Percentiles rank a stretch among this genome's conserved stretches.
Evolutionary conservation across 2,329 filamentous ascomycete species (phyloP).

Genomic region (Aureobasidium namibiae): DNA sequence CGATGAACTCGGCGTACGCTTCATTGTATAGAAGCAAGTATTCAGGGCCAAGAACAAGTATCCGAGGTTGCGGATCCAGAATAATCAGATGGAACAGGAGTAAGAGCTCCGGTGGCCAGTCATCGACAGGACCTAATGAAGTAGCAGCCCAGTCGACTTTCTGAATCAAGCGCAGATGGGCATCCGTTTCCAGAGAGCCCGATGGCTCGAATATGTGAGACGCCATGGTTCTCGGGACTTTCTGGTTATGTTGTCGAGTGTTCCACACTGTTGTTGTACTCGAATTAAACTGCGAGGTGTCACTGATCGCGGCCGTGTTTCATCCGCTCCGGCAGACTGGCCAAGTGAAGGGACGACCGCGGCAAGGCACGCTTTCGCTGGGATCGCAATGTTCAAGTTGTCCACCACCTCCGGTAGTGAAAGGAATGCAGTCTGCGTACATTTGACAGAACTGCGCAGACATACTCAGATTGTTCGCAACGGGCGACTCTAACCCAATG

Average conservation of each 20-base stretch:
- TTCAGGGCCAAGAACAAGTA: slow-evolving; percentile 13
- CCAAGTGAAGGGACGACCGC: neutral
- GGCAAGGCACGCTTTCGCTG: neutral
- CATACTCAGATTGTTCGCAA: neutral
- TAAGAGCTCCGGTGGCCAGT: slow-evolving; percentile 14
- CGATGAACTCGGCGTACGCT: slow-evolving; percentile 12
- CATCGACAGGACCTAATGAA: slow-evolving; percentile 8
- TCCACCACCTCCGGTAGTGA: neutral
- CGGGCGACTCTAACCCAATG: slow-evolving; percentile 1
- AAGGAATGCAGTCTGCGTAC: neutral
- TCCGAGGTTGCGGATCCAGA: slow-evolving; percentile 14
- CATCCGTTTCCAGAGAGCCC: neutral
- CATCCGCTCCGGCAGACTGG: neutral
- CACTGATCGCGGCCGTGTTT: neutral
- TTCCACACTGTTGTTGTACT: neutral
- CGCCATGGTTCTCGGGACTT: neutral
- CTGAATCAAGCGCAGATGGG: neutral
- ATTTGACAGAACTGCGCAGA: neutral
- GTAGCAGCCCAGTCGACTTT: slow-evolving; percentile 15
- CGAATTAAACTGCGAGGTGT: neutral
- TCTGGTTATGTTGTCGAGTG: neutral
- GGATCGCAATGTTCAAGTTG: neutral
- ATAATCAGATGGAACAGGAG: slow-evolving; percentile 14
- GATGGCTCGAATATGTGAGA: neutral
- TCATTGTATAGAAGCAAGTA: slow-evolving; percentile 14